Evolutionary conservation across 1,284 basidiomycete species (phyloP).

Genomic region (Cryptococcus sp.): DNA sequence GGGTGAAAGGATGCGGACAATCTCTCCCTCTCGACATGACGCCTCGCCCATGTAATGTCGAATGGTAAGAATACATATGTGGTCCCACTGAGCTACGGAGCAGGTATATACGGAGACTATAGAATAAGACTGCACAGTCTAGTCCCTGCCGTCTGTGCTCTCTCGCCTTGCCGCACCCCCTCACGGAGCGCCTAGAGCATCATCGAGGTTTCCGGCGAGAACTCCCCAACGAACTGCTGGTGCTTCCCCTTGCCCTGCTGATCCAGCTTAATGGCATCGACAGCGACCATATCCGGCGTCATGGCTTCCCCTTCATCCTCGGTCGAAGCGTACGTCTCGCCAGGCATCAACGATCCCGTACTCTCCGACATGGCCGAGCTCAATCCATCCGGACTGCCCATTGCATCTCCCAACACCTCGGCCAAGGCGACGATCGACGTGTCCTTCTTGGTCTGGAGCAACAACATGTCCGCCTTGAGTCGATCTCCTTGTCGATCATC

Average conservation of each 20-base stretch:
- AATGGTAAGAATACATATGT: too few relatives aligned
- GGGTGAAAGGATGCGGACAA: too few relatives aligned
- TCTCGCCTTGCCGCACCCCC: too few relatives aligned
- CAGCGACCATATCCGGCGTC: slow-evolving; percentile 19
- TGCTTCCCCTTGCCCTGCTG: neutral
- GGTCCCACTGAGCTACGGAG: too few relatives aligned
- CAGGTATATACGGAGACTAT: too few relatives aligned
- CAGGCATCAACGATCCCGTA: slow-evolving; percentile 11
- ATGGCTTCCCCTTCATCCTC: slow-evolving; percentile 22
- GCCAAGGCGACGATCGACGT: slow-evolving; percentile 6
- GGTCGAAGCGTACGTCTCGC: slow-evolving; percentile 9
- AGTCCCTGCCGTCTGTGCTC: too few relatives aligned
- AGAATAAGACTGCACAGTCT: too few relatives aligned
- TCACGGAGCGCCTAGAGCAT: neutral
- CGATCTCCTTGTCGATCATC: slow-evolving; percentile 8
- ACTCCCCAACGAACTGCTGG: neutral
- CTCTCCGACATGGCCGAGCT: slow-evolving; percentile 2
- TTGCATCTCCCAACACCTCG: neutral
- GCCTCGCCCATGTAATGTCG: too few relatives aligned
- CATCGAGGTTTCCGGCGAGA: neutral
- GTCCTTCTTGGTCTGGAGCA: slow-evolving; percentile 8
- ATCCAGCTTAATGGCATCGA: neutral
- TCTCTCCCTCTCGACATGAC: too few relatives aligned
- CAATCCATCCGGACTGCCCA: slow-evolving; percentile 3
- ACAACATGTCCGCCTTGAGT: slow-evolving; percentile 26